Percentiles rank a stretch among this genome's conserved stretches.
These are phyloP conservation scores for Mycena vitilis DNA, from an alignment of 768 basidiomycete genomes.

Conservation along the genomic window DNA sequence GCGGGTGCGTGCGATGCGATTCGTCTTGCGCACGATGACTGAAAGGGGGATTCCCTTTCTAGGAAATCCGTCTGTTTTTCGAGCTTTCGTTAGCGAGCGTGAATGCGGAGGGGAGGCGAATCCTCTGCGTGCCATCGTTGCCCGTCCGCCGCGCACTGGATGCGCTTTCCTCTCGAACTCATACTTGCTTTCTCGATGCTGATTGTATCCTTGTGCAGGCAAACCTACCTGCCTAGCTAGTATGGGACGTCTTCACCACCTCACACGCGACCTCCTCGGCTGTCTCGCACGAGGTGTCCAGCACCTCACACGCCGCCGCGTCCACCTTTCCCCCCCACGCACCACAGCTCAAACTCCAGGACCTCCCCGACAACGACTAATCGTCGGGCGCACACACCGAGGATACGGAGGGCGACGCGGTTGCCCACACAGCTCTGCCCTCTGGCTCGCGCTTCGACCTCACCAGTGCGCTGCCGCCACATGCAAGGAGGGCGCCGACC, in stretches of 20 bases:
- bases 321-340: neutral
- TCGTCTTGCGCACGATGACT: no score
- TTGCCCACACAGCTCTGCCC: neutral
- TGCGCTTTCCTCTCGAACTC: no score
- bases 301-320: neutral
- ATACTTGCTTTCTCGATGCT: no score
- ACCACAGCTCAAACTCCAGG: neutral
- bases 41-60: no score
- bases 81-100: no score
- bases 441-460: conserved; percentile 2
- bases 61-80: no score
- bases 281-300: neutral
- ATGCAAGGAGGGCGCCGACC: neutral
- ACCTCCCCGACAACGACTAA: neutral
- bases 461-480: neutral
- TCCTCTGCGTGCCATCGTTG: no score
- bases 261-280: neutral
- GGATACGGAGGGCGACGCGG: neutral
- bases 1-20: no score
- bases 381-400: neutral
- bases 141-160: no score
- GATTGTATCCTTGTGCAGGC: no score
- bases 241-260: neutral
- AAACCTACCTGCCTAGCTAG: no score
- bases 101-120: no score